Percentiles rank a stretch among this genome's conserved stretches.
Conservation (phyloP, 176 grass and related monocot species). For the Triticum timopheevii region DNA sequence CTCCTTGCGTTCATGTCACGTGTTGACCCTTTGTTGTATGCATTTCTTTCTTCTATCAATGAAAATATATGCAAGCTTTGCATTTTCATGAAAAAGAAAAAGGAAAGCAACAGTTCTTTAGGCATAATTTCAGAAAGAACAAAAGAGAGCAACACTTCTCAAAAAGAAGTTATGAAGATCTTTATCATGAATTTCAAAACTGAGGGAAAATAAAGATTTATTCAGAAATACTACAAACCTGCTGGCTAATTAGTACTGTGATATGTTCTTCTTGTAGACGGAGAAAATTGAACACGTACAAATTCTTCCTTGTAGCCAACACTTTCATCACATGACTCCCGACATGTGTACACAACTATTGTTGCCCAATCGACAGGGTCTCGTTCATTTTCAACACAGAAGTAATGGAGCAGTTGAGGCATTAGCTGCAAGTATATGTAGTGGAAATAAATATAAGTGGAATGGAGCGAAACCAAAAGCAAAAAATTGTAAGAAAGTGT, state of each 20-base stretch:
- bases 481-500: neutral
- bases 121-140: neutral
- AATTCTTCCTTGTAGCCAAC: conserved; percentile 85
- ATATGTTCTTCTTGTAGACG: neutral
- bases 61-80: too few species aligned
- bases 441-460: conserved; percentile 6
- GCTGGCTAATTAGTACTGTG: neutral
- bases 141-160: neutral
- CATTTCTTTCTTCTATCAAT: too few species aligned
- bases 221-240: neutral
- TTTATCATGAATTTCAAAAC: neutral
- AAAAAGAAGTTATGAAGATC: neutral
- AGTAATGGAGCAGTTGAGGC: conserved; percentile 79
- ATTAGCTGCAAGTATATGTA: conserved; percentile 66
- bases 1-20: too few species aligned
- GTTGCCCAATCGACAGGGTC: conserved; percentile 92
- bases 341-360: conserved; percentile 75
- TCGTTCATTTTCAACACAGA: conserved; percentile 66
- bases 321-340: conserved; percentile 64
- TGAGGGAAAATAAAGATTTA: neutral
- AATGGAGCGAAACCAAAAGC: neutral
- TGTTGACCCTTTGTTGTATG: too few species aligned
- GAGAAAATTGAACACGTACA: conserved; percentile 43
- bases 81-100: neutral
- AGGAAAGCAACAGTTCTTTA: neutral